Conservation (phyloP, 257 asterid genomes). For the Solanum gandarillasii region DNA sequence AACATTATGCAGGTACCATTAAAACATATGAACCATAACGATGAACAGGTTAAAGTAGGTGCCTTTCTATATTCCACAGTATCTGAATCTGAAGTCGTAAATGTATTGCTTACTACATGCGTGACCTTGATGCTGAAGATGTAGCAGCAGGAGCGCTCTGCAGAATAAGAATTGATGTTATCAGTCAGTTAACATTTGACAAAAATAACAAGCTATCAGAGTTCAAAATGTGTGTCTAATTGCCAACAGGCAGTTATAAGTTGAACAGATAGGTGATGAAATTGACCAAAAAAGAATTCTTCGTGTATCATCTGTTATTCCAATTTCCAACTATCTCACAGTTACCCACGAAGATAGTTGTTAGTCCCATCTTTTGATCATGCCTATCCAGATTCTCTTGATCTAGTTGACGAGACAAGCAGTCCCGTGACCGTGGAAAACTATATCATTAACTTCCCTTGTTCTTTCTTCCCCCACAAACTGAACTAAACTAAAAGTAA, state of each 20-base stretch:
- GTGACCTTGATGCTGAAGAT: slow-evolving; percentile 48
- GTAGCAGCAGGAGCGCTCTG: slow-evolving; percentile 69
- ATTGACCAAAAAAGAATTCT: not conserved
- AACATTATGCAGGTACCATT: not conserved
- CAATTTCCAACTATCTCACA: not conserved
- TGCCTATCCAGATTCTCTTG: not conserved
- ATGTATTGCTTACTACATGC: slow-evolving; percentile 33
- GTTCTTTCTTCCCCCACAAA: not conserved
- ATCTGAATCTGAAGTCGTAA: not conserved
- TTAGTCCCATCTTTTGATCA: not conserved
- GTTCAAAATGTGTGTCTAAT: not conserved
- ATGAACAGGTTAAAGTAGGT: not conserved
- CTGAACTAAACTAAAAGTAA: not conserved
- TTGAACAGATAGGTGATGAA: not conserved
- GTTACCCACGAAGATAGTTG: not conserved
- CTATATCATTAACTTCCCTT: not conserved
- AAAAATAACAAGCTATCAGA: not conserved
- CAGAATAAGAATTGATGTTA: slow-evolving; percentile 10
- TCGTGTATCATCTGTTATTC: not conserved
- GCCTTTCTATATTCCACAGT: not conserved
- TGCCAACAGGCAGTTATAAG: not conserved
- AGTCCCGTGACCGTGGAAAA: not conserved
- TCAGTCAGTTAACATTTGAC: not conserved
- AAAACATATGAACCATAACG: not conserved
- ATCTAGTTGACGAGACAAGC: not conserved